phyloP scores from a whole-genome alignment of 1,284 basidiomycete genomes.

The Mycocalia duriaeana region DNA sequence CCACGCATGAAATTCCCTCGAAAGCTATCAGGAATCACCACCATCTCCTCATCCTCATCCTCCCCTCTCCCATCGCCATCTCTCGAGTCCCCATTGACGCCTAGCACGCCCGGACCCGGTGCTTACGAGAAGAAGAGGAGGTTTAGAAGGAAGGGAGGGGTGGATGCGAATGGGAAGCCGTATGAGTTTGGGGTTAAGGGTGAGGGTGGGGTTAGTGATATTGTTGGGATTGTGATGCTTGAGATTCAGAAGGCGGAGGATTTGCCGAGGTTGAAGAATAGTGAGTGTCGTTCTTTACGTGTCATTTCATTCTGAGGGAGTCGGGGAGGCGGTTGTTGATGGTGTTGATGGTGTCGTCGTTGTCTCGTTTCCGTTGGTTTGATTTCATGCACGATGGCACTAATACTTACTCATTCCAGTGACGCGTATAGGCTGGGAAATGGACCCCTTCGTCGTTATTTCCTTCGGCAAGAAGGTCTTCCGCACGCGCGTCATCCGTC shows the following conservation, averaged over 20 bases:
- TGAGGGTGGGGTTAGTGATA: conserved; percentile 64
- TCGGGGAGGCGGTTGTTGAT: too few species aligned
- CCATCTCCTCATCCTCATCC: conserved; percentile 7
- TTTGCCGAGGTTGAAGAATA: conserved; percentile 83
- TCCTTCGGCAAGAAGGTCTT: conserved; percentile 98
- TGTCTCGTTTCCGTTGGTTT: too few species aligned
- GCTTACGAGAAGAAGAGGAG: conserved; percentile 2
- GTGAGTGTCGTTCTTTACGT: conserved; percentile 43
- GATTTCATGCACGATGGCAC: conserved; percentile 26
- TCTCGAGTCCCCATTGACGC: conserved; percentile 1
- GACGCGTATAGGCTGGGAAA: conserved; percentile 86
- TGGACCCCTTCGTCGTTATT: conserved; percentile 96
- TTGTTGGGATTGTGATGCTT: conserved; percentile 91
- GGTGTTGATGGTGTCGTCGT: too few species aligned
- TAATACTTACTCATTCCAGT: conserved; percentile 36
- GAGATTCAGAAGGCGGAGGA: conserved; percentile 71
- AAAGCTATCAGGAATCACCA: conserved; percentile 16
- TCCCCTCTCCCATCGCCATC: conserved; percentile 2
- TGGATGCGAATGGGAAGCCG: conserved; percentile 10
- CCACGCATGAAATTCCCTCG: conserved; percentile 19
- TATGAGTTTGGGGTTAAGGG: conserved; percentile 52
- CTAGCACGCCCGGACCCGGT: background rate
- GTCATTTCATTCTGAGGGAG: too few species aligned
- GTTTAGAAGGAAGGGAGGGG: conserved; percentile 16
- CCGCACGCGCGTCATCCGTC: conserved; percentile 85